Base-by-base conservation (phyloP, 2,329 filamentous ascomycete species). In the Teratosphaeria viscida region DNA sequence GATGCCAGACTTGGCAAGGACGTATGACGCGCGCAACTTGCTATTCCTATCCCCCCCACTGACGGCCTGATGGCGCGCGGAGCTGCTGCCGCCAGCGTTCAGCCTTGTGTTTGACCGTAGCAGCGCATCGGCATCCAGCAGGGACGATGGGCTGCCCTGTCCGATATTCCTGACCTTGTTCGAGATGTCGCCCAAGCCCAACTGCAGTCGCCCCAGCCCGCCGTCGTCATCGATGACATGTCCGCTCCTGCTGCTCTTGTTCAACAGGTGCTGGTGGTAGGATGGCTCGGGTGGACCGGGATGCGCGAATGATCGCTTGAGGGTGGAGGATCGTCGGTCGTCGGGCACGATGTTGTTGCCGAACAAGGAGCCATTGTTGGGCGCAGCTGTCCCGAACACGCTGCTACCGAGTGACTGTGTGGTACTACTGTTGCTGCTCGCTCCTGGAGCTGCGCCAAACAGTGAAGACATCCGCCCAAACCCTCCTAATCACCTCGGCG, bases 1-100 rank as follows among this genome's bases (percentile, higher is more conserved):
- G 60, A 99, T 89, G 37, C 94, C 94, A 12, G 94, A 97, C 7
- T 90, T 92, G 32, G 92, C 91, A 56, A 99, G 85, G 49, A 97
- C 81, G 74, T 96, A 96, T 73, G 96, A 92, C 76, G 83, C 83
- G 68, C 81, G 82, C 60, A 72, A 78, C 62, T 66, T 64, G 19
- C 60, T 66, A 14, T 47, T 47, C 8, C 29, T 54, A 55, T 77
- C 77, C 10, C 72, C 77, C 10, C 72, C 72, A 56, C 73, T 70
- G 56, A 73, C 74, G 12, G 71, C 75, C 16, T 49, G 16, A n/a
- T 5, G 8, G n/a, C 55, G 55, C 19, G 34, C 23, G 11, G 5
- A 14, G 3, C 3, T 8, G 7, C 7, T 14, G 27, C 34, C 39
- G 27, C 34, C 39, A 10, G 3, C 23, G n/a, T 49, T 49, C 43